phyloP scores from a whole-genome alignment of 345 rosid genomes.

The Citrus inodora region DNA sequence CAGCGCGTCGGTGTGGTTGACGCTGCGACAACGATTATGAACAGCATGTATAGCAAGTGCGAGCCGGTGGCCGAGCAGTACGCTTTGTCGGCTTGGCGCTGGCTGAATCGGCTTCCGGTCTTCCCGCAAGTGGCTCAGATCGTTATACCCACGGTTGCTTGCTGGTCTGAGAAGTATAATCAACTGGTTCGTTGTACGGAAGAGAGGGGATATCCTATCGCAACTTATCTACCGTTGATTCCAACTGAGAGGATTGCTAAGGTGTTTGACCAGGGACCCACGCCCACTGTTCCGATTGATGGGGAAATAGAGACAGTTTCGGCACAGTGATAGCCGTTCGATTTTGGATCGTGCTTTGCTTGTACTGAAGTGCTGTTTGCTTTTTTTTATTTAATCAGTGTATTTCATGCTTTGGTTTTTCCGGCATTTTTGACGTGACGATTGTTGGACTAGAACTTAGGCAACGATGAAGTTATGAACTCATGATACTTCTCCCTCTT shows the following conservation, averaged over 20 bases:
- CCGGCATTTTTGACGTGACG: no score
- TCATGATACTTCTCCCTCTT: no score
- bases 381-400: not conserved
- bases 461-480: no score
- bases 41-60: slow-evolving; percentile 33
- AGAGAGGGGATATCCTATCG: slow-evolving; percentile 43
- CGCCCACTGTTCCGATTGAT: not conserved
- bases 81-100: slow-evolving; percentile 48
- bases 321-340: not conserved
- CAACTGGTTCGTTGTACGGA: slow-evolving; percentile 30
- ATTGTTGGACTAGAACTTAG: no score
- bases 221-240: slow-evolving; percentile 51
- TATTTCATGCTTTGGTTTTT: not conserved
- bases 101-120: slow-evolving; percentile 49
- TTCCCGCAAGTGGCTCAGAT: slow-evolving; percentile 54
- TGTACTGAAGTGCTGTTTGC: not conserved
- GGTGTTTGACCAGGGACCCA: slow-evolving; percentile 30
- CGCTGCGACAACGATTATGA: slow-evolving; percentile 40
- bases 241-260: slow-evolving; percentile 58
- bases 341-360: not conserved
- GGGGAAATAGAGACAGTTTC: slow-evolving; percentile 3
- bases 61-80: slow-evolving; percentile 57
- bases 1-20: slow-evolving; percentile 52
- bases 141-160: slow-evolving; percentile 53
- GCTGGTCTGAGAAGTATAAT: slow-evolving; percentile 74